Evolutionary conservation across 2,329 filamentous ascomycete genomes (phyloP), one percentile per base, ranked within the genome.

Genomic region (Phialophora macrospora): DNA sequence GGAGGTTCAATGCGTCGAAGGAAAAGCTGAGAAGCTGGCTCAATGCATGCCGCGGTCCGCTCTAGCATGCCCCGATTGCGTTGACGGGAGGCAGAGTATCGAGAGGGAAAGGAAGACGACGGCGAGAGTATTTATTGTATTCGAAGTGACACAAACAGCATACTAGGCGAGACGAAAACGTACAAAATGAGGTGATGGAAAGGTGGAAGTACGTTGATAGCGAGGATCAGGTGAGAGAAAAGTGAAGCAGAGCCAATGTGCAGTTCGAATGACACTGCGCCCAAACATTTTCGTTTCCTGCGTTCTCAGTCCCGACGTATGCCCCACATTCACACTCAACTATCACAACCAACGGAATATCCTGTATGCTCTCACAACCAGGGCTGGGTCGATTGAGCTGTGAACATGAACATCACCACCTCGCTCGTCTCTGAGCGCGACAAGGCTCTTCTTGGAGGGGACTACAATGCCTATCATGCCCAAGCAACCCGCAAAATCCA

Each of bases 401-500:
- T 57, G 38, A 73, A 64, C 68, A 97, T 98, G 94, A 92, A 97
- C 70, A 92, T 98, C 78, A 98, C 95, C 63, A 87, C 87, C 72
- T 93, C 92, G 70, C 82, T 98, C 72, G 85, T 93, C 74, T 87
- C 88, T 60, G 88, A 90, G 71, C 86, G 95, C 69, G 91, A 96
- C 77, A 87, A 91, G 74, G 92, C 92, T 44, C 88, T 97, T 59
- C 86, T 96, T 32, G 88, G 95, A 71, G 93, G 93, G 72, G 93
- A 97, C 80, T 93, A 97, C 80, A 87, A 87, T 75, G 89, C 89
- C 64, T 98, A 98, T 78, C 90, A 93, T 74, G 83, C 83, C 56
- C 90, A 92, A 76, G 84, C 96, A 58, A 88, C 90, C 70, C 91
- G 92, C 76, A 89, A 91, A 75, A 84, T 99, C 65, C 89, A 92